These are phyloP conservation scores for Madurella mycetomatis DNA, from an alignment of 2,329 filamentous ascomycete genomes.

Conservation along the genomic window DNA sequence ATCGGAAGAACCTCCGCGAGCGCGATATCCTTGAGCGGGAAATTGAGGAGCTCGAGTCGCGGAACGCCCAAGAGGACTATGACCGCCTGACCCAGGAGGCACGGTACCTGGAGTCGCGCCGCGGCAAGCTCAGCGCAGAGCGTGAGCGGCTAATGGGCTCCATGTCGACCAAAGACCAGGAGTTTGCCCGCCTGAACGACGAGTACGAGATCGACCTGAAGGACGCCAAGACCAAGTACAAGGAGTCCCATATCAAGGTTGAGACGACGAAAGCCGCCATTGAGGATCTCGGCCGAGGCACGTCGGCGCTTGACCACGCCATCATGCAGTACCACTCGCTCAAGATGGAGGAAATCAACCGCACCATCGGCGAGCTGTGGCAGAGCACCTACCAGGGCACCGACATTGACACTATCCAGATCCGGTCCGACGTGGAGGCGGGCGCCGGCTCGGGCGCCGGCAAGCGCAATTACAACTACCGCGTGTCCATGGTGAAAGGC, in stretches of 20 bases:
- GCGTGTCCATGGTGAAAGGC: constrained; percentile 95
- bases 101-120: constrained; percentile 59
- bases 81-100: constrained; percentile 69
- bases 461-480: constrained; percentile 91
- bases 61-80: constrained; percentile 80
- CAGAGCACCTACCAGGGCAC: constrained; percentile 94
- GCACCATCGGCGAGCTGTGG: constrained; percentile 94
- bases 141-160: constrained; percentile 70
- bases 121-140: constrained; percentile 66
- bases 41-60: constrained; percentile 68
- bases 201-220: constrained; percentile 88
- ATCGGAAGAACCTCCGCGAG: constrained; percentile 68
- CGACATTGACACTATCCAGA: constrained; percentile 93
- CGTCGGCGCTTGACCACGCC: constrained; percentile 82
- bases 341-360: constrained; percentile 98
- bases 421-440: constrained; percentile 83
- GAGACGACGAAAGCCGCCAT: constrained; percentile 90
- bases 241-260: constrained; percentile 82
- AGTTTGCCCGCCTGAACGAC: constrained; percentile 64
- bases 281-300: constrained; percentile 81
- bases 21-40: constrained; percentile 64
- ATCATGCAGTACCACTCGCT: constrained; percentile 95
- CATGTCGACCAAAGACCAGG: constrained; percentile 79
- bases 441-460: constrained; percentile 38
- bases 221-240: constrained; percentile 73